Base-by-base conservation (phyloP, 768 basidiomycete species). In the Podaxis sp. region DNA sequence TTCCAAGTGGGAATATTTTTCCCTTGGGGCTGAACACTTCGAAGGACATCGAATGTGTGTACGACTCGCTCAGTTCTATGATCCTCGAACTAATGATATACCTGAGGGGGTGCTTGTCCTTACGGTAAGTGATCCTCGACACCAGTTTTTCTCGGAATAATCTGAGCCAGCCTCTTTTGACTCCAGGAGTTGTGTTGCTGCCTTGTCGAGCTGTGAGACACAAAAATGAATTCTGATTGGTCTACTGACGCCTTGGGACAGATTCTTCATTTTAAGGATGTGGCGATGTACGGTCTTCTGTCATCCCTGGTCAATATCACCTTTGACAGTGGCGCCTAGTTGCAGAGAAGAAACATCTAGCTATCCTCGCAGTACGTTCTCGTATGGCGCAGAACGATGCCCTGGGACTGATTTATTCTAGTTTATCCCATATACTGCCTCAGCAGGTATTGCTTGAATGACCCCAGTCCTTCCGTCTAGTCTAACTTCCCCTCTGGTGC, bases 241-340 rank as follows among this genome's bases (percentile, higher is more conserved):
- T 18, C 18, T 16, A 18, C n/a, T n/a, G 3, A 16, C 9, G n/a
- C 5, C 27, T 9, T 28, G 1, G 10, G 9, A 16, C n/a, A 56
- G 55, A n/a, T 47, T 57, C n/a, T 57, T 57, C 18, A 48, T 57
- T n/a, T 18, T 57, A 40, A 46, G 55, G 7, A 36, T 47, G 55
- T 57, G 55, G 42, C 55, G 55, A n/a, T 57, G 55, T 57, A 28
- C 40, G 44, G 4, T 13, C 14, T n/a, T 36, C 10, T 28, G 5
- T 28, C 7, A 36, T 46, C 18, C 5, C 14, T 4, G 5, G 32
- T 6, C n/a, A 16, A 18, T 35, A 11, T 9, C 9, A 32, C 32
- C 9, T 9, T 18, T 18, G 42, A 44, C 23, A 14, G 23, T 7
- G 16, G n/a, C n/a, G 9, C 14, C 28, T 47, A 57, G 55, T 57